Evolutionary conservation across 2,329 filamentous ascomycete genomes (phyloP), one percentile per base, ranked within the genome.

Genomic region (Acrocalymma vagum): DNA sequence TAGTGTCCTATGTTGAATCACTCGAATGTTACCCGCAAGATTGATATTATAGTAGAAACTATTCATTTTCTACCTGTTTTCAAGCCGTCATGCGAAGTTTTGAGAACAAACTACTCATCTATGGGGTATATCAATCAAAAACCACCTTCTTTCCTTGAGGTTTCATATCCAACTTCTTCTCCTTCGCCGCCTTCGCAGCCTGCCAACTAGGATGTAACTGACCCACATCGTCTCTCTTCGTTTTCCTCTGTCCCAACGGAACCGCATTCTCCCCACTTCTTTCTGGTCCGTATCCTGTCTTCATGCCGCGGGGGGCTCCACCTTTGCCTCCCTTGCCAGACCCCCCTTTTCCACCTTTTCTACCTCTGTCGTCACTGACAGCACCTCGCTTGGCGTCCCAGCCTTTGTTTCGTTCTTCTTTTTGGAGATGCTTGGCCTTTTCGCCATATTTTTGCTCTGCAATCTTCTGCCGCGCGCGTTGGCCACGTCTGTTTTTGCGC

Each of bases 381-480:
- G 83, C 83, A 8, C 83, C 83, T 21, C 75, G 70, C 43, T 80
- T 78, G 5, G 74, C 53, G 67, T 85, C 83, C 81, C 83, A 85
- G 2, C 80, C 82, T 23, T 69, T 66, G 53, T 82, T 76, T 28
- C 77, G 52, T 7, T 62, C 70, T 23, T 62, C 62, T 9, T 77
- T 75, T 28, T 84, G 66, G 3, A 85, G 32, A 59, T 91, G 88
- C 54, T 85, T 87, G 1, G 89, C 90, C 48, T 80, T 78, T 10
- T 78, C 76, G 33, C 88, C 88, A 65, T 79, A 93, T 63, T 92
- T 93, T 72, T 89, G 86, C 73, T 93, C 88, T 76, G 84, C 88
- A 43, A 94, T 87, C 16, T 84, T 82, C 62, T 88, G 87, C 7
- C 89, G 82, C n/a, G 86, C 87, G 28, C 84, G 80, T 70, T 95